Percentiles rank a stretch among this genome's conserved stretches.
phyloP scores from a whole-genome alignment of 345 rosid genomes.

The Pistacia vera region DNA sequence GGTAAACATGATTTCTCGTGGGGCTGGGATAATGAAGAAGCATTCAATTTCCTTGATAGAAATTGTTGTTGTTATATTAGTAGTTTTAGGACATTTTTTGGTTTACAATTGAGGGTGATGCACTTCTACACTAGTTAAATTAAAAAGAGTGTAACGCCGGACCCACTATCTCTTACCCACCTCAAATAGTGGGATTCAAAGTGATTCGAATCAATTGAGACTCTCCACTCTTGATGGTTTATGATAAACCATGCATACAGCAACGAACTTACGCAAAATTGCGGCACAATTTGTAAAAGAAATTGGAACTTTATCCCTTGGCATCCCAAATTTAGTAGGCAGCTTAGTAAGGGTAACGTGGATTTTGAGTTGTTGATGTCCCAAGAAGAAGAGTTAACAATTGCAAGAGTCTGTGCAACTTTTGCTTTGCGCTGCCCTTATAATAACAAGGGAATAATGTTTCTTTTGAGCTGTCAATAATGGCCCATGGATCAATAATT shows the following conservation, averaged over 20 bases:
- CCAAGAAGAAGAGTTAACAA: slow-evolving; percentile 9
- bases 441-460: slow-evolving; percentile 1
- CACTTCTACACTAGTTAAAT: too few relatives aligned
- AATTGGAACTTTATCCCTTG: slow-evolving; percentile 12
- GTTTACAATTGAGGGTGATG: too few relatives aligned
- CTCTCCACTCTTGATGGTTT: neutral
- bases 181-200: too few relatives aligned
- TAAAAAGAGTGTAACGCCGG: too few relatives aligned
- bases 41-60: too few relatives aligned
- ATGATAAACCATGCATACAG: slow-evolving; percentile 25
- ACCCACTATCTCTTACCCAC: too few relatives aligned
- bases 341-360: slow-evolving; percentile 13
- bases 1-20: neutral
- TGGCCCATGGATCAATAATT: slow-evolving; percentile 9
- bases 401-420: neutral
- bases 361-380: slow-evolving; percentile 37
- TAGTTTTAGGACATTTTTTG: too few relatives aligned
- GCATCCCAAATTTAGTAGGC: slow-evolving; percentile 4
- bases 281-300: slow-evolving; percentile 2
- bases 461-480: slow-evolving; percentile 38
- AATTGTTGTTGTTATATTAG: too few relatives aligned
- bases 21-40: neutral
- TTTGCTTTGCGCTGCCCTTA: slow-evolving; percentile 17
- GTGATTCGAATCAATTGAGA: too few relatives aligned
- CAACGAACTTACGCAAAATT: slow-evolving; percentile 2